Conservation (phyloP, 768 basidiomycete species). For the Lactifluus volemus region DNA sequence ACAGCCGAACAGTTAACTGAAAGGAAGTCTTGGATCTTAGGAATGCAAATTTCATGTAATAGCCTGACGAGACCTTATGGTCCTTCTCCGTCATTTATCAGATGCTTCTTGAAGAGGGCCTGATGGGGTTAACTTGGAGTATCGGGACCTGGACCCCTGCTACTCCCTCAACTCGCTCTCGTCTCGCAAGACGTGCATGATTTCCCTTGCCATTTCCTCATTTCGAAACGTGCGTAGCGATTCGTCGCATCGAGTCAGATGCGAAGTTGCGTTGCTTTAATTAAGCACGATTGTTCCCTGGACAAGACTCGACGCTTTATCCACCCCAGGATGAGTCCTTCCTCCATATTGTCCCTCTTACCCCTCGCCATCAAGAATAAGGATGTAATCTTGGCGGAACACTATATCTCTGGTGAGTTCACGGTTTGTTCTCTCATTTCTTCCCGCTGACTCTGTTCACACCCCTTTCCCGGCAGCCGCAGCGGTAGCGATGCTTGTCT, state of each 20-base stretch:
- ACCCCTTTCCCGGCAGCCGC: conserved; percentile 21
- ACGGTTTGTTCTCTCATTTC: background rate
- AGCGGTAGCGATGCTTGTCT: conserved; percentile 30
- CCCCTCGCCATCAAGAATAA: background rate
- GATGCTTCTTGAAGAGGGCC: background rate
- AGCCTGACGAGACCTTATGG: background rate
- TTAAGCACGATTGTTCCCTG: background rate
- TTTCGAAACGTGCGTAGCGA: background rate
- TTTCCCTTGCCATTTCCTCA: background rate
- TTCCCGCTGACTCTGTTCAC: background rate
- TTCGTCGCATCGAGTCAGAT: background rate
- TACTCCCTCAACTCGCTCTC: background rate
- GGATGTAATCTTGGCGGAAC: background rate
- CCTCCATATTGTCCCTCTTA: background rate
- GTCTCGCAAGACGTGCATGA: background rate
- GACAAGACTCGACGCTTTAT: background rate
- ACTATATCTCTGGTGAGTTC: conserved; percentile 9
- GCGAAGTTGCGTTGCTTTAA: background rate
- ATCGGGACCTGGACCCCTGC: conserved; percentile 7
- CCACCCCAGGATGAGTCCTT: background rate
- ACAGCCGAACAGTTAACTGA: background rate
- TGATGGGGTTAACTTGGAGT: background rate
- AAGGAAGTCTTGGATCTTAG: background rate
- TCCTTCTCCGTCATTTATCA: background rate
- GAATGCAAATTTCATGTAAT: background rate